Conservation (phyloP, 2,329 filamentous ascomycete genomes). For the Thelonectria discophora region DNA sequence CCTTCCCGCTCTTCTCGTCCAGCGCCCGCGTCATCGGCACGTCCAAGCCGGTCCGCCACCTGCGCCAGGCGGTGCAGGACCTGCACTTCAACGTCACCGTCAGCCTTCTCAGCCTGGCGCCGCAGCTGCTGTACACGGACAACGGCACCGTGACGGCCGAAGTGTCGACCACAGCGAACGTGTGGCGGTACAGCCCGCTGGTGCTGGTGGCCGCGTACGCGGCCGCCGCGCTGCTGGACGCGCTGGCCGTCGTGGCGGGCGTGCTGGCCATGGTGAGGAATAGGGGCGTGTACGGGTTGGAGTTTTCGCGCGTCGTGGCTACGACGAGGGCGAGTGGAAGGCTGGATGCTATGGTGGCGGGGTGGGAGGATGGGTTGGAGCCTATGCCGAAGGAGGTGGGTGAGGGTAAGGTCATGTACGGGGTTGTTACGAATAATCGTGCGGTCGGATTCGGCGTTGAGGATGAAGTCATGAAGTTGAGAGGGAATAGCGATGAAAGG, state of each 20-base stretch:
- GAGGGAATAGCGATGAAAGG: constrained; percentile 24
- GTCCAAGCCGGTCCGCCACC: constrained; percentile 1
- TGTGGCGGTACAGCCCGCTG: constrained; percentile 3
- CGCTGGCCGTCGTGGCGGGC: neutral
- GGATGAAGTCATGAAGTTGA: constrained; percentile 15
- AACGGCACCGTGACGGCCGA: constrained; percentile 2
- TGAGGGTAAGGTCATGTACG: constrained; percentile 4
- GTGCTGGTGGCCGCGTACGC: constrained; percentile 1
- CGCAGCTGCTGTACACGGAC: constrained; percentile 1
- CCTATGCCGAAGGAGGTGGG: constrained; percentile 2
- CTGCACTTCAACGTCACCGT: constrained; percentile 11
- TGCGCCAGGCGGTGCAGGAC: constrained; percentile 7
- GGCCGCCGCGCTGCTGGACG: neutral
- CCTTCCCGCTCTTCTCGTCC: neutral
- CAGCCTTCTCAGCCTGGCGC: constrained; percentile 4
- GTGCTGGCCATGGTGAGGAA: constrained; percentile 2
- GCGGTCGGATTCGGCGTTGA: constrained; percentile 3
- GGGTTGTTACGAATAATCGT: neutral
- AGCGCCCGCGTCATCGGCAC: neutral
- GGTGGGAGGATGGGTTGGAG: constrained; percentile 3
- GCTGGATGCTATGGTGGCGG: neutral
- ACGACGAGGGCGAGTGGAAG: constrained; percentile 3
- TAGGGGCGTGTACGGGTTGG: constrained; percentile 5
- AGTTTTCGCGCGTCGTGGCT: constrained; percentile 7
- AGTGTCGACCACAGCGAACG: neutral